Conservation (phyloP, 2,329 filamentous ascomycete genomes). For the Dactylonectria estremocensis region DNA sequence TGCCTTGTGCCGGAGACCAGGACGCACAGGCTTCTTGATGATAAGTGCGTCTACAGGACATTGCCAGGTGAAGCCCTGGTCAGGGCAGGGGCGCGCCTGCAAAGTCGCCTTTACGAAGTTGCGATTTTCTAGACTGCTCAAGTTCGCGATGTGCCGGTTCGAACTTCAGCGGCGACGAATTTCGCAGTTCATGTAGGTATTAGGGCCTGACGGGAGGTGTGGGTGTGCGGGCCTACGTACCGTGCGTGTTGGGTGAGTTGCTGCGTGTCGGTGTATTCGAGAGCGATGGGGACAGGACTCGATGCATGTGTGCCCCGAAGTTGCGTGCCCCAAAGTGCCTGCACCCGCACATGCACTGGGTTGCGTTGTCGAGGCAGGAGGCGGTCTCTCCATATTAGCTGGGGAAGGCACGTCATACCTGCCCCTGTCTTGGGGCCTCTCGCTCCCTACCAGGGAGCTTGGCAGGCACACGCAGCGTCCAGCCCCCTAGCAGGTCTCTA, state of each 20-base stretch:
- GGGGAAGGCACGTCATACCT: conserved; percentile 32
- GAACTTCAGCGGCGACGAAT: conserved; percentile 32
- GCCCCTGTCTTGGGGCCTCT: not conserved
- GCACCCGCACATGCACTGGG: conserved; percentile 23
- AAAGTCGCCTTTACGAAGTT: not conserved
- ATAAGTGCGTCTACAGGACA: conserved; percentile 11
- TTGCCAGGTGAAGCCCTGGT: not conserved
- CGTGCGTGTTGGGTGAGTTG: conserved; percentile 36
- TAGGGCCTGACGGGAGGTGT: conserved; percentile 50
- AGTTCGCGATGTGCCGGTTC: conserved; percentile 8
- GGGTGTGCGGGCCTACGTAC: conserved; percentile 46
- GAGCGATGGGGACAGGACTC: not conserved
- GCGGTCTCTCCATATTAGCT: conserved; percentile 22
- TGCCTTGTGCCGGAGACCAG: conserved; percentile 28
- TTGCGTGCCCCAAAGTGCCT: conserved; percentile 5
- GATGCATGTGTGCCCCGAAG: conserved; percentile 15
- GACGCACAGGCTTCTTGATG: conserved; percentile 19
- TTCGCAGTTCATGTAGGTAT: conserved; percentile 48
- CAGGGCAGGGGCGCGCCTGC: conserved; percentile 4
- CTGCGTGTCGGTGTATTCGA: conserved; percentile 40
- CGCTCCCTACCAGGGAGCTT: conserved; percentile 7
- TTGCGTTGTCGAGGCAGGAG: conserved; percentile 20
- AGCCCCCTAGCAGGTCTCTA: not conserved
- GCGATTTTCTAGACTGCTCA: not conserved
- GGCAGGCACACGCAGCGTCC: not conserved